Conservation (phyloP, 1,284 basidiomycete species). For the Naganishia albida region DNA sequence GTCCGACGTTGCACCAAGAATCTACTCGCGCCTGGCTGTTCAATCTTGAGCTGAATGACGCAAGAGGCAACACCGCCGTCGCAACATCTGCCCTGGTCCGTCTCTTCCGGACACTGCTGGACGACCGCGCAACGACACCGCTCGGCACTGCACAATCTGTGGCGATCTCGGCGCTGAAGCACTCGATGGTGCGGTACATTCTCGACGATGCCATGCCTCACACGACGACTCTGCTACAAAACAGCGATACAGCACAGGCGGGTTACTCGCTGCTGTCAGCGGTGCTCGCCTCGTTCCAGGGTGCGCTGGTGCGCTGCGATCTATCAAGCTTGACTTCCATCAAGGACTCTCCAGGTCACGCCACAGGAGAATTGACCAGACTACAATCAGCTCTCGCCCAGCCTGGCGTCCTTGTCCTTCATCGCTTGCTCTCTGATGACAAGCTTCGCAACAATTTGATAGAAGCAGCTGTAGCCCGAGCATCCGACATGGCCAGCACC, state of each 20-base stretch:
- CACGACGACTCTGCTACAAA: constrained; percentile 21
- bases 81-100: constrained; percentile 28
- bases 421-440: constrained; percentile 20
- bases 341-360: constrained; percentile 15
- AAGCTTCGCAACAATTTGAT: constrained; percentile 20
- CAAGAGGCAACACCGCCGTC: background rate
- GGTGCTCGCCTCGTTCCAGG: constrained; percentile 22
- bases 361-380: constrained; percentile 6
- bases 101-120: constrained; percentile 26
- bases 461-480: constrained; percentile 21
- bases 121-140: constrained; percentile 11
- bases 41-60: constrained; percentile 29
- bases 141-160: constrained; percentile 3
- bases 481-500: constrained; percentile 15
- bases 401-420: constrained; percentile 9
- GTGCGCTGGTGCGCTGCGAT: constrained; percentile 18
- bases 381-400: constrained; percentile 6
- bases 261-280: constrained; percentile 27
- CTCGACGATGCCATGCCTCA: constrained; percentile 25
- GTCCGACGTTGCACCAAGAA: background rate
- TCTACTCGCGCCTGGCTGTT: constrained; percentile 29
- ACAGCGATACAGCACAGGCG: constrained; percentile 2
- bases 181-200: constrained; percentile 30
- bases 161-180: constrained; percentile 8
- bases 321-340: constrained; percentile 8